phyloP scores from a whole-genome alignment of 2,329 filamentous ascomycete genomes.

The Anisogramma anomala region DNA sequence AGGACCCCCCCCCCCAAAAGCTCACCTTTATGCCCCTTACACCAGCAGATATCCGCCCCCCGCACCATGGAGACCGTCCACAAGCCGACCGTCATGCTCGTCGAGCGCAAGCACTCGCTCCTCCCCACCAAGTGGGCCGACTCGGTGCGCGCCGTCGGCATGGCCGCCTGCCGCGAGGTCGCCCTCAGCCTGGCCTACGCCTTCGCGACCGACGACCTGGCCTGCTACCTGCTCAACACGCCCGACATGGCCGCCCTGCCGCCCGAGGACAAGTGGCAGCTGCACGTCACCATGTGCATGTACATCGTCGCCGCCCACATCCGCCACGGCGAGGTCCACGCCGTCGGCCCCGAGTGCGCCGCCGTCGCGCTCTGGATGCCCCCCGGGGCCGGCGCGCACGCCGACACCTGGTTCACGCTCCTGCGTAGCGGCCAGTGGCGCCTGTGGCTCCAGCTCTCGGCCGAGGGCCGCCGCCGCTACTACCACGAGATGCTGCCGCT shows the following conservation, averaged over 20 bases:
- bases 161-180: conserved; percentile 59
- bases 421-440: conserved; percentile 69
- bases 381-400: conserved; percentile 62
- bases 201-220: conserved; percentile 64
- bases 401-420: conserved; percentile 61
- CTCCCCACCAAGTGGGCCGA: conserved; percentile 42
- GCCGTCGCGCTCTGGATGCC: conserved; percentile 73
- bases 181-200: conserved; percentile 63
- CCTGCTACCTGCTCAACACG: conserved; percentile 62
- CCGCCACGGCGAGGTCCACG: conserved; percentile 61
- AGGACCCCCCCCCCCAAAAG: too few relatives aligned
- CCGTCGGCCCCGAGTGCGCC: conserved; percentile 64
- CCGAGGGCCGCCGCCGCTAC: conserved; percentile 62
- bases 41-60: too few relatives aligned
- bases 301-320: conserved; percentile 68
- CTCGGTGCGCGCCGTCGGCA: conserved; percentile 49
- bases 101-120: conserved; percentile 32
- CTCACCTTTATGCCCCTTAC: too few relatives aligned
- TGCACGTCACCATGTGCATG: conserved; percentile 67
- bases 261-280: conserved; percentile 58
- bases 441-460: conserved; percentile 60
- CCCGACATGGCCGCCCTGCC: conserved; percentile 53
- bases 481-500: conserved; percentile 67
- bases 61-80: conserved; percentile 34
- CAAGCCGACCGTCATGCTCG: conserved; percentile 21